phyloP scores from a whole-genome alignment of 2,329 filamentous ascomycete genomes.

The Ploettnerulaceae sp. region DNA sequence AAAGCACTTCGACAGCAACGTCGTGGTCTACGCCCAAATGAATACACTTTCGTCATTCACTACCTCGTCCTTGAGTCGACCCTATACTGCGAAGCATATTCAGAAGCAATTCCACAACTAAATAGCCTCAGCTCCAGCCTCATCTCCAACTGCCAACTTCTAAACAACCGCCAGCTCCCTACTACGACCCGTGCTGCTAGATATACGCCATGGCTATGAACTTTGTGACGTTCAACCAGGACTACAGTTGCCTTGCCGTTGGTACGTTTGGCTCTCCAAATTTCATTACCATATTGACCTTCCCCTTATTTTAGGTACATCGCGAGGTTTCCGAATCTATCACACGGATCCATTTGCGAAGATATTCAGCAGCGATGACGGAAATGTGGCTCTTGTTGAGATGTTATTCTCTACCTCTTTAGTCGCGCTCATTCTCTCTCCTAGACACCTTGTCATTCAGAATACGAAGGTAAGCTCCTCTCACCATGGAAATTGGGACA shows the following conservation, averaged over 20 bases:
- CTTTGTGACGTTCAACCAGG: constrained; percentile 98
- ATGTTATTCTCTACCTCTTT: constrained; percentile 99
- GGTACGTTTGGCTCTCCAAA: constrained; percentile 50
- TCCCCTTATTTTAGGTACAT: constrained; percentile 60
- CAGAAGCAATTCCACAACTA: not conserved
- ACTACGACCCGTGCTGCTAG: not conserved
- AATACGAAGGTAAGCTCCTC: constrained; percentile 78
- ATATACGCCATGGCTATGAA: constrained; percentile 69
- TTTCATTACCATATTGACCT: not conserved
- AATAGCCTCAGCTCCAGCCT: not conserved
- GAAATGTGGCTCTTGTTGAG: constrained; percentile 92
- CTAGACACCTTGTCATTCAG: constrained; percentile 87
- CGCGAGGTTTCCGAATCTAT: constrained; percentile 92
- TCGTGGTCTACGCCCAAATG: not conserved
- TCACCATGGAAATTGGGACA: not conserved
- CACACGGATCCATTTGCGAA: constrained; percentile 95
- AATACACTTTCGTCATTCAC: not conserved
- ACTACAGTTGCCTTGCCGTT: constrained; percentile 94
- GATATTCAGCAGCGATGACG: constrained; percentile 90
- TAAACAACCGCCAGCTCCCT: not conserved
- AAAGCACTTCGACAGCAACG: not conserved
- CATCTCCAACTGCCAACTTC: not conserved
- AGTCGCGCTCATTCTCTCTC: constrained; percentile 88
- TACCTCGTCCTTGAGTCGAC: too few species aligned
- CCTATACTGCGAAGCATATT: too few species aligned